Conservation (phyloP, 129 eudicot genomes). For the Logfia minima region DNA sequence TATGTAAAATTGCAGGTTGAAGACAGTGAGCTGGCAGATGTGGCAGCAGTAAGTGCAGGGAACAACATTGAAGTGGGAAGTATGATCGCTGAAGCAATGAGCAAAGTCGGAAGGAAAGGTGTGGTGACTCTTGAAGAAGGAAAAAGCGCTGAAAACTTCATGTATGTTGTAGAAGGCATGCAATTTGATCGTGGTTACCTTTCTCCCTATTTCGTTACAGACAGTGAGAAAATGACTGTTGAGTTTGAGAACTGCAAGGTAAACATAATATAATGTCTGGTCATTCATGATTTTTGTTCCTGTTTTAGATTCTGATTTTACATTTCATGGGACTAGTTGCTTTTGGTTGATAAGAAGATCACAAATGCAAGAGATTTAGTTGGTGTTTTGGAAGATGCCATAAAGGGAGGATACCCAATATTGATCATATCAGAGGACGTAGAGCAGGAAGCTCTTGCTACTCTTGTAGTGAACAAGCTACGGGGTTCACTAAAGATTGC, state of each 20-base stretch:
- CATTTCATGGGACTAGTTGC: constrained; percentile 37
- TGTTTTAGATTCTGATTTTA: constrained; percentile 18
- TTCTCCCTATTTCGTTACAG: constrained; percentile 40
- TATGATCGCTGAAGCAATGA: constrained; percentile 87
- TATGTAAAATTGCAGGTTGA: constrained; percentile 46
- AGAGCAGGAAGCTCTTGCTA: constrained; percentile 81
- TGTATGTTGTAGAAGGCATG: constrained; percentile 51
- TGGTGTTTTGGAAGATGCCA: constrained; percentile 72
- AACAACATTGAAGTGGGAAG: constrained; percentile 69
- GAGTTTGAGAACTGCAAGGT: constrained; percentile 52
- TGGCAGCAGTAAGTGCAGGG: constrained; percentile 84
- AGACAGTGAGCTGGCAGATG: constrained; percentile 79
- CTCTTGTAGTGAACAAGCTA: constrained; percentile 76
- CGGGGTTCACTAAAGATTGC: constrained; percentile 56
- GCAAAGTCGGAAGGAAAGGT: constrained; percentile 76
- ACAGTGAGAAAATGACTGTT: constrained; percentile 41
- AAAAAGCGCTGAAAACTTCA: constrained; percentile 39
- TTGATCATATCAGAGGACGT: constrained; percentile 67
- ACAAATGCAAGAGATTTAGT: constrained; percentile 80
- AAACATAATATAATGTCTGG: background rate
- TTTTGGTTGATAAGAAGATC: constrained; percentile 65
- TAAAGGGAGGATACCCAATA: constrained; percentile 57
- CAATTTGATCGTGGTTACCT: constrained; percentile 45
- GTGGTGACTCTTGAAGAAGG: constrained; percentile 85
- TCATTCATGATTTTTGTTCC: background rate